Conservation (phyloP, 2,329 filamentous ascomycete genomes). For the Fusarium oligoseptatum region DNA sequence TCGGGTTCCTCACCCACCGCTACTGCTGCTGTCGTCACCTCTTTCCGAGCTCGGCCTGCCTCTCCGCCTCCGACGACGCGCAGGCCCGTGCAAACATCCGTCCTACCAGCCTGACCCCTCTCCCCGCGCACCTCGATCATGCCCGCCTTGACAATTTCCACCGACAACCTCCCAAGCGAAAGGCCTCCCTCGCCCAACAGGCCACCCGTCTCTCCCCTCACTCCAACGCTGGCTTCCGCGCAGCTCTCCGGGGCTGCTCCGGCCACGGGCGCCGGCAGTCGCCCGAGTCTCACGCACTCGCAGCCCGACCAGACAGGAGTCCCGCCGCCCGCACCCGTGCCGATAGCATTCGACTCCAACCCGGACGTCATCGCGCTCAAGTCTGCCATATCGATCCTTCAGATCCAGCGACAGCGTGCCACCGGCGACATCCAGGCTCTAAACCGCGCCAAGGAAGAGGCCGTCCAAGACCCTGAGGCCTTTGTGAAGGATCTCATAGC, state of each 20-base stretch:
- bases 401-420: constrained; percentile 86
- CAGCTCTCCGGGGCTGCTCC: constrained; percentile 45
- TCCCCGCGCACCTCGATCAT: constrained; percentile 36
- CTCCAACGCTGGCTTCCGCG: constrained; percentile 61
- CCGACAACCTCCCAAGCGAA: constrained; percentile 44
- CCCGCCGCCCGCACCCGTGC: constrained; percentile 62
- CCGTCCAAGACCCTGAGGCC: constrained; percentile 76
- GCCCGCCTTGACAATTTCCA: constrained; percentile 51
- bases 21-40: constrained; percentile 9
- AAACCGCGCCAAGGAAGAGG: constrained; percentile 76
- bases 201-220: constrained; percentile 68
- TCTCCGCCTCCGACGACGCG: constrained; percentile 10
- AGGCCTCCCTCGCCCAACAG: constrained; percentile 60
- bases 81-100: constrained; percentile 13
- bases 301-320: constrained; percentile 58
- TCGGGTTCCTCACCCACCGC: constrained; percentile 13
- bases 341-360: constrained; percentile 74
- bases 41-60: constrained; percentile 28
- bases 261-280: constrained; percentile 41
- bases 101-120: constrained; percentile 12
- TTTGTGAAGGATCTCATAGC: constrained; percentile 78
- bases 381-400: constrained; percentile 86
- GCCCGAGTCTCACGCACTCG: constrained; percentile 60
- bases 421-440: constrained; percentile 80
- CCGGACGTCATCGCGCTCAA: constrained; percentile 89